Percentiles rank a stretch among this genome's conserved stretches.
phyloP scores from a whole-genome alignment of 176 grass and related monocot species.

The Alloteropsis semialata region DNA sequence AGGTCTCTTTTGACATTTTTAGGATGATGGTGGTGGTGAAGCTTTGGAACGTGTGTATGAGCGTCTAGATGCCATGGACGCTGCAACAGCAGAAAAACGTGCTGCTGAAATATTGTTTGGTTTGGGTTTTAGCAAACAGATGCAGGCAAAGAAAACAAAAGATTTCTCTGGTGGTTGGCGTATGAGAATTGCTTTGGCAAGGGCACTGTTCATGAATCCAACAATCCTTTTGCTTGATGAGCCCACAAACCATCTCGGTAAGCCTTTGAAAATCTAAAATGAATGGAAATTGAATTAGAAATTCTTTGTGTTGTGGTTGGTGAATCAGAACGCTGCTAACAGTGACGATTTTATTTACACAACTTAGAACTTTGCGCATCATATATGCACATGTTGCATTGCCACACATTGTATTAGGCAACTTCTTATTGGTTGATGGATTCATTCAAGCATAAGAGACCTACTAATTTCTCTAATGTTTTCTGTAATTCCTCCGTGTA shows the following conservation, averaged over 20 bases:
- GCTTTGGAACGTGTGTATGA: constrained; percentile 83
- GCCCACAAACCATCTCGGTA: constrained; percentile 96
- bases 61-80: constrained; percentile 82
- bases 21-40: constrained; percentile 89
- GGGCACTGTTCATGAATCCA: constrained; percentile 94
- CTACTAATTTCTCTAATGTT: not conserved
- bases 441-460: not conserved
- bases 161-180: constrained; percentile 97
- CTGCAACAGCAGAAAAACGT: constrained; percentile 89
- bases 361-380: not conserved
- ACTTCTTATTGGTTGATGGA: not conserved
- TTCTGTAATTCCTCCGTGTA: not conserved
- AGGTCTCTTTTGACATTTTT: not conserved
- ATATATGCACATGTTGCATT: not conserved
- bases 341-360: not conserved
- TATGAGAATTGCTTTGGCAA: constrained; percentile 94
- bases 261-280: not conserved
- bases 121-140: constrained; percentile 87
- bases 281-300: not conserved
- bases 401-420: not conserved
- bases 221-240: constrained; percentile 94
- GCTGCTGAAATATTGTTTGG: constrained; percentile 94
- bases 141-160: constrained; percentile 93
- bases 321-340: not conserved
- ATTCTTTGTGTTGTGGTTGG: not conserved